These are phyloP conservation scores for Tanacetum coccineum DNA, from an alignment of 129 eudicot species.

Conservation along the genomic window DNA sequence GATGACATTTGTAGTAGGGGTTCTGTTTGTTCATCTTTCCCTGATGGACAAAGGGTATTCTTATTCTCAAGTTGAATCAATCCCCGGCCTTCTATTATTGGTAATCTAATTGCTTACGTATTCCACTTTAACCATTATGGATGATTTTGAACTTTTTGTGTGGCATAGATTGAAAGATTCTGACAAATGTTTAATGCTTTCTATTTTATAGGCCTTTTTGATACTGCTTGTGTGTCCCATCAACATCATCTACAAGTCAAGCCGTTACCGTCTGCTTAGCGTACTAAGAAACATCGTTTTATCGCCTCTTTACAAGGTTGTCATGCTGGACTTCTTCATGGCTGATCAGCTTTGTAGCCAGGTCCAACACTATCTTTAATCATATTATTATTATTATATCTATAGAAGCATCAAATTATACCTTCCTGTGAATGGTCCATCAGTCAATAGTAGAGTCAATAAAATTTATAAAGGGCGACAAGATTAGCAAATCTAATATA, in stretches of 20 bases:
- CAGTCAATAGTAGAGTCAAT: no score
- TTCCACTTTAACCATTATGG: conserved; percentile 5
- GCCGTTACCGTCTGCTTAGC: conserved; percentile 70
- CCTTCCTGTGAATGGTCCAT: no score
- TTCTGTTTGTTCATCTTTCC: conserved; percentile 66
- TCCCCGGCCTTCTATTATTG: conserved; percentile 77
- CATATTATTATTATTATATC: neutral
- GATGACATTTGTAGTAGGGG: conserved; percentile 81
- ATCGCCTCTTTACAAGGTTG: conserved; percentile 91
- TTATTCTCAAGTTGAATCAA: conserved; percentile 60
- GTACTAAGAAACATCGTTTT: conserved; percentile 71
- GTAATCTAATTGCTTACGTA: conserved; percentile 34
- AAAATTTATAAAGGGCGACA: no score
- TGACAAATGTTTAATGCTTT: conserved; percentile 3
- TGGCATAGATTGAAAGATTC: conserved; percentile 4
- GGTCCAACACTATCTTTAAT: conserved; percentile 30
- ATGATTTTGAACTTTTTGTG: neutral
- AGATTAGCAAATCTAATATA: no score
- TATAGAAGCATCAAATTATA: no score
- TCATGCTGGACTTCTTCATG: conserved; percentile 97
- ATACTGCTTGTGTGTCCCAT: conserved; percentile 75
- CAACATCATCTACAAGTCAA: conserved; percentile 72
- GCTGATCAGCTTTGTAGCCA: conserved; percentile 99
- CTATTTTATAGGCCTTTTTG: conserved; percentile 43
- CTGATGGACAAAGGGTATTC: conserved; percentile 73